Percentiles rank a stretch among this genome's conserved stretches.
Conservation (phyloP, 257 asterid genomes). For the Vinca minor region DNA sequence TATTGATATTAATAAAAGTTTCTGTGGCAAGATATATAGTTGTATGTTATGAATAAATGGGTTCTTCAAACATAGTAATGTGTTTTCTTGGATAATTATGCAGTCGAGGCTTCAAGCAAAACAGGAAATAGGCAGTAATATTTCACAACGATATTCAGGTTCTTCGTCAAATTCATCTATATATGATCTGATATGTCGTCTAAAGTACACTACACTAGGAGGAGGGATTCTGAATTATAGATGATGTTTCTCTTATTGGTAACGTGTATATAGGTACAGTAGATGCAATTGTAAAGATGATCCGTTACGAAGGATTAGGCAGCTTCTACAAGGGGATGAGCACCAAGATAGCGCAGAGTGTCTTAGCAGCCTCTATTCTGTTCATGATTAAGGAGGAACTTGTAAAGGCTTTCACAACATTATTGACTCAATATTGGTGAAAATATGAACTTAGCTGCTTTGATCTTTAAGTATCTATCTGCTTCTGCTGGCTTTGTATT, state of each 20-base stretch:
- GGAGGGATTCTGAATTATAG: background rate
- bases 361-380: slow-evolving; percentile 83
- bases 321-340: slow-evolving; percentile 95
- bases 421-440: slow-evolving; percentile 27
- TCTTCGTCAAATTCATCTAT: background rate
- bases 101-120: slow-evolving; percentile 99
- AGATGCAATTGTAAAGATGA: slow-evolving; percentile 82
- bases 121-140: slow-evolving; percentile 82
- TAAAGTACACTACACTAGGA: background rate
- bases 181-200: background rate
- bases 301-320: slow-evolving; percentile 62
- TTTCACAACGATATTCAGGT: slow-evolving; percentile 81
- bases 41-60: background rate
- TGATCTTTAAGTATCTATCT: too few relatives aligned
- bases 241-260: slow-evolving; percentile 7
- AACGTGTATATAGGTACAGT: slow-evolving; percentile 51
- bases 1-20: background rate
- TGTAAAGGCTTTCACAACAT: slow-evolving; percentile 43
- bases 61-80: background rate
- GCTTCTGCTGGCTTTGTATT: too few relatives aligned
- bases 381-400: slow-evolving; percentile 95
- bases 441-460: background rate
- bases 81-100: slow-evolving; percentile 20
- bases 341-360: slow-evolving; percentile 89
- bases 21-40: background rate